Base-by-base conservation (phyloP, 2,329 filamentous ascomycete species). In the Leptodontidium sp. region DNA sequence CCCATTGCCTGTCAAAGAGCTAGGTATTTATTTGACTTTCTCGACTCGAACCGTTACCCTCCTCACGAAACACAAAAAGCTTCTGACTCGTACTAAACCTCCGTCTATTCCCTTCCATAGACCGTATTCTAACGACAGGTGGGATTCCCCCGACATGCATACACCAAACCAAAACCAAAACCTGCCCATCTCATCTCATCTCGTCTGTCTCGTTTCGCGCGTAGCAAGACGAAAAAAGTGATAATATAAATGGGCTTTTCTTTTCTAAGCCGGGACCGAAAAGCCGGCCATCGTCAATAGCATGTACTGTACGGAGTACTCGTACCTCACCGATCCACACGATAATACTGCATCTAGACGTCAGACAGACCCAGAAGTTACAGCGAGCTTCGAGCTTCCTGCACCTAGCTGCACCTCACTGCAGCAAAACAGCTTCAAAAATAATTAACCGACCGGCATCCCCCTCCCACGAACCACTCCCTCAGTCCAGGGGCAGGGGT, bases 401-500 rank as follows among this genome's bases (percentile, higher is more conserved):
- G 29, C 29, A 32, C 21, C 21, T 21, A 21, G 32, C 49, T 52
- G 49, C 49, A 52, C 21, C 24, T 26, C 49, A 52, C 49, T 57
- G 53, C 53, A 57, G 52, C 52, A 24, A 50, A 58, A 58, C 40
- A 40, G 53, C 53, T 40, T 40, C 53, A 58, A 58, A 58, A 32
- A 4, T 58, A 58, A 32, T 32, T 58, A 58, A 58, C 53, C 53
- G 32, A 58, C 53, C 29, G 53, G 29, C 5, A 38, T 40, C 8
- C 53, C 53, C 53, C 9, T 40, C 53, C 53, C 53, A 58, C 29
- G 53, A 58, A 58, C 53, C 35, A 58, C 17, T 21, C 35, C 2
- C 53, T n/a, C 53, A 32, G 4, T 32, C 29, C 21, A 21, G 21
- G 55, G 55, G 55, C 55, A 59, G 35, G 55, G 55, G 35, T 59